A percentile compares a stretch with the other conserved stretches of the same genome.
Evolutionary conservation across 106 monocot species (phyloP).

Genomic region (Vanilla planifolia): DNA sequence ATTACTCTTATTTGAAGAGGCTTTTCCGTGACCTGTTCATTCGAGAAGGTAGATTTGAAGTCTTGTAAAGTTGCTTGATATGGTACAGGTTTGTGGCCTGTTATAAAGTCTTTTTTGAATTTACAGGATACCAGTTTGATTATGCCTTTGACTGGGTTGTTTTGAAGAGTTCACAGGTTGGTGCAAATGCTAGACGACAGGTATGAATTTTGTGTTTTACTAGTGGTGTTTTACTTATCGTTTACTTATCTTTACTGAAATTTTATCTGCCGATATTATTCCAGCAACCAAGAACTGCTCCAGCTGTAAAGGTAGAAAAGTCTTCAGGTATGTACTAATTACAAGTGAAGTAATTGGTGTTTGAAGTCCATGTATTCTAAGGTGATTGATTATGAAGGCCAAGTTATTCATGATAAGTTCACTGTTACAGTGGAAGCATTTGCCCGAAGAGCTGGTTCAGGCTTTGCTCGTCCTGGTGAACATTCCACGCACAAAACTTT

Average conservation of each 20-base stretch:
- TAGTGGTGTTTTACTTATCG: constrained; percentile 25
- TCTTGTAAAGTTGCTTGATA: background rate
- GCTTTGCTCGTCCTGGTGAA: constrained; percentile 22
- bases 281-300: no score
- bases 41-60: constrained; percentile 53
- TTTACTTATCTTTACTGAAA: no score
- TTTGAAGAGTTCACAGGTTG: constrained; percentile 48
- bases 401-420: constrained; percentile 42
- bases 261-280: no score
- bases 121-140: constrained; percentile 68
- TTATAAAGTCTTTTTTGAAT: background rate
- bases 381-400: constrained; percentile 17
- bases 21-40: constrained; percentile 67
- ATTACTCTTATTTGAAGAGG: constrained; percentile 62
- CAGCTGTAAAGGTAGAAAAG: constrained; percentile 20
- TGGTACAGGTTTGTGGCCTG: background rate
- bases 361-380: background rate
- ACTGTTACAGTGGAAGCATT: constrained; percentile 47
- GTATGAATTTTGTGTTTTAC: constrained; percentile 13
- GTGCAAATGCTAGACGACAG: constrained; percentile 21
- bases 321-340: constrained; percentile 27
- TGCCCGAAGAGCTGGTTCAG: constrained; percentile 40
- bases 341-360: background rate
- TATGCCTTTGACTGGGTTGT: constrained; percentile 74
- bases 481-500: constrained; percentile 30